phyloP scores from a whole-genome alignment of 139 green algal genomes.

The Zygnema cylindricum region DNA sequence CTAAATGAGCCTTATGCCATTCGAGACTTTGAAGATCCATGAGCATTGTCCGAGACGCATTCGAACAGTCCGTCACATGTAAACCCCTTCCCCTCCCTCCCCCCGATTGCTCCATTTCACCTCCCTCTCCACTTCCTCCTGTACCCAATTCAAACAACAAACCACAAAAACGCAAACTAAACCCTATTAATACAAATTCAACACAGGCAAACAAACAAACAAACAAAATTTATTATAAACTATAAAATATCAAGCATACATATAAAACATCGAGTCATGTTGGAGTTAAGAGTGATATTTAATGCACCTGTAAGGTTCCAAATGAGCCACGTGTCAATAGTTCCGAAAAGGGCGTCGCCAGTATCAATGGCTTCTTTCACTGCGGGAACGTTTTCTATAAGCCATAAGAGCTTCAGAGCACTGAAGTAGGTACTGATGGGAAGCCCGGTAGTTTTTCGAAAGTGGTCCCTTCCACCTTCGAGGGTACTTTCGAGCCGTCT shows the following conservation, averaged over 20 bases:
- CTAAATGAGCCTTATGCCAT: constrained; percentile 78
- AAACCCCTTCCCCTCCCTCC: constrained; percentile 38
- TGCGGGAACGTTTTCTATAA: constrained; percentile 83
- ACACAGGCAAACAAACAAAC: no score
- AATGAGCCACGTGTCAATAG: constrained; percentile 96
- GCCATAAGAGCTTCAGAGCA: constrained; percentile 91
- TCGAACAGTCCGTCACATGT: constrained; percentile 94
- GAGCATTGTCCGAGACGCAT: constrained; percentile 89
- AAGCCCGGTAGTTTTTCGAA: constrained; percentile 82
- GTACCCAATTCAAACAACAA: no score
- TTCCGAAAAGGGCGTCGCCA: constrained; percentile 79
- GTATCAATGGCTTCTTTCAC: constrained; percentile 69
- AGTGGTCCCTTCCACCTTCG: constrained; percentile 61
- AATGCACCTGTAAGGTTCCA: constrained; percentile 88
- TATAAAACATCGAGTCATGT: no score
- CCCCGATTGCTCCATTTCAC: constrained; percentile 70
- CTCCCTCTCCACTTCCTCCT: no score
- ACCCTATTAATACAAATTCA: no score
- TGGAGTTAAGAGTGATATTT: no score
- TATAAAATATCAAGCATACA: no score
- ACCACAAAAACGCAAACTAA: no score
- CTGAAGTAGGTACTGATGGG: constrained; percentile 96
- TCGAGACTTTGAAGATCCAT: constrained; percentile 84
- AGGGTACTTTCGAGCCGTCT: constrained; percentile 64
- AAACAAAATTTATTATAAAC: no score